Conservation (phyloP, 495 filamentous ascomycete genomes). For the Penicillium flavigenum region DNA sequence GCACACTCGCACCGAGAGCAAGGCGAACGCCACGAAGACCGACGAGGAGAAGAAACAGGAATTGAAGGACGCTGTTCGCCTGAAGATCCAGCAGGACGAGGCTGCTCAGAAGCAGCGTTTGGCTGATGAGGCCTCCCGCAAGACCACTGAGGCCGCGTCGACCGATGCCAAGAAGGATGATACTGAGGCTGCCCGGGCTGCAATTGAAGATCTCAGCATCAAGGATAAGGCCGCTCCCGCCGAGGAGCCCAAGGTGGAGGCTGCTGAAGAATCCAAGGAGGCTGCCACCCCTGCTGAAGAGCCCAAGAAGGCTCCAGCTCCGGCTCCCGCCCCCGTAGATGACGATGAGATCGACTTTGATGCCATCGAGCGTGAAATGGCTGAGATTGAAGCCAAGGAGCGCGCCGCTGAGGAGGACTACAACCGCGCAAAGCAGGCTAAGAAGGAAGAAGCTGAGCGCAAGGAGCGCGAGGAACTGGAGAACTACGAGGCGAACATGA, state of each 20-base stretch:
- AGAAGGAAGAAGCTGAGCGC: constrained; percentile 61
- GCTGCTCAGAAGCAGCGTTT: constrained; percentile 53
- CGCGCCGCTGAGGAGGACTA: constrained; percentile 59
- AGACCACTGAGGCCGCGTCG: constrained; percentile 49
- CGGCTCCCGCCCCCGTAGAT: constrained; percentile 33
- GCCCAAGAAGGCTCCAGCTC: constrained; percentile 44
- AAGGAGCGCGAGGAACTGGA: constrained; percentile 55
- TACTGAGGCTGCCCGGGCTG: constrained; percentile 37
- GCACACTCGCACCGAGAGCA: constrained; percentile 59
- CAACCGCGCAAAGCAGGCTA: constrained; percentile 57
- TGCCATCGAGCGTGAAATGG: constrained; percentile 52
- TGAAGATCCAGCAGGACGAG: constrained; percentile 57
- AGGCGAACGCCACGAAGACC: constrained; percentile 52
- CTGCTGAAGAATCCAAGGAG: constrained; percentile 16
- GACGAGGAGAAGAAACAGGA: constrained; percentile 70
- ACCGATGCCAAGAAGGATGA: constrained; percentile 41
- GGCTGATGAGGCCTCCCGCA: constrained; percentile 49
- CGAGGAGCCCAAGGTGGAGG: constrained; percentile 36
- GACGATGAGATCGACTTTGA: constrained; percentile 52
- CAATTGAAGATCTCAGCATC: constrained; percentile 35
- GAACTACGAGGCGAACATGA: constrained; percentile 54
- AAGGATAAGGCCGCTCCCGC: constrained; percentile 39
- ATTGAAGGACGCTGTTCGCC: constrained; percentile 64
- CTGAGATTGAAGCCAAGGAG: constrained; percentile 60
- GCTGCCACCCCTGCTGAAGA: constrained; percentile 34